Evolutionary conservation across 345 rosid species (phyloP).

Genomic region (Rhodamnia rubescens): DNA sequence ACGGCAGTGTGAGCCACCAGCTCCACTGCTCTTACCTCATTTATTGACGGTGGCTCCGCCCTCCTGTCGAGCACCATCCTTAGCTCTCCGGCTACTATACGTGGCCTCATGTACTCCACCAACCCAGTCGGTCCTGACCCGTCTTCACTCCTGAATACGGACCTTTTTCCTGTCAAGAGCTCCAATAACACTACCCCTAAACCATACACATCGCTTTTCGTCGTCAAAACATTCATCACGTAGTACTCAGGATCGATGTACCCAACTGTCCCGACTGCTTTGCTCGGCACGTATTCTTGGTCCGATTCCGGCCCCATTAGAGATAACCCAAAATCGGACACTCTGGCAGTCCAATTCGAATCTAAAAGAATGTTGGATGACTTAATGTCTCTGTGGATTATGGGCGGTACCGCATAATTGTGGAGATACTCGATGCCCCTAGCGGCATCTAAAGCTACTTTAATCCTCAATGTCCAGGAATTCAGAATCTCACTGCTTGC

Average conservation of each 20-base stretch:
- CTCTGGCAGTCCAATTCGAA: slow-evolving; percentile 40
- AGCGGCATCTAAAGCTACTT: slow-evolving; percentile 48
- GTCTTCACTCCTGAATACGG: slow-evolving; percentile 29
- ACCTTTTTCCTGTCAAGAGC: slow-evolving; percentile 45
- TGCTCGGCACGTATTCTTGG: slow-evolving; percentile 19
- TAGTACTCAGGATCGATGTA: slow-evolving; percentile 72
- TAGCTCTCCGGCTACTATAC: slow-evolving; percentile 20
- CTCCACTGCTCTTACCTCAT: slow-evolving; percentile 37
- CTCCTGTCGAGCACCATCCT: slow-evolving; percentile 25
- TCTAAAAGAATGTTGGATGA: slow-evolving; percentile 56
- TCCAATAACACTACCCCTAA: slow-evolving; percentile 56
- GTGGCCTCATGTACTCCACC: slow-evolving; percentile 31
- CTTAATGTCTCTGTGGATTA: slow-evolving; percentile 68
- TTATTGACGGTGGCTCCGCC: slow-evolving; percentile 14
- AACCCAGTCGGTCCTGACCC: slow-evolving; percentile 21
- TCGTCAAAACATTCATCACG: slow-evolving; percentile 27
- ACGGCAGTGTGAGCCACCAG: slow-evolving; percentile 32
- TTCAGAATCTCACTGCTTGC: slow-evolving; percentile 17
- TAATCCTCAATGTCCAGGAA: slow-evolving; percentile 57
- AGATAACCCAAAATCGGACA: slow-evolving; percentile 58
- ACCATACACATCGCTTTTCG: slow-evolving; percentile 54
- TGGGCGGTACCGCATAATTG: slow-evolving; percentile 49
- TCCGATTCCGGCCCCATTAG: slow-evolving; percentile 35
- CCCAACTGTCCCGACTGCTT: slow-evolving; percentile 59
- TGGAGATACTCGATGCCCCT: slow-evolving; percentile 61